Conservation (phyloP, 176 grass and related monocot genomes). For the Thinopyrum elongatum region DNA sequence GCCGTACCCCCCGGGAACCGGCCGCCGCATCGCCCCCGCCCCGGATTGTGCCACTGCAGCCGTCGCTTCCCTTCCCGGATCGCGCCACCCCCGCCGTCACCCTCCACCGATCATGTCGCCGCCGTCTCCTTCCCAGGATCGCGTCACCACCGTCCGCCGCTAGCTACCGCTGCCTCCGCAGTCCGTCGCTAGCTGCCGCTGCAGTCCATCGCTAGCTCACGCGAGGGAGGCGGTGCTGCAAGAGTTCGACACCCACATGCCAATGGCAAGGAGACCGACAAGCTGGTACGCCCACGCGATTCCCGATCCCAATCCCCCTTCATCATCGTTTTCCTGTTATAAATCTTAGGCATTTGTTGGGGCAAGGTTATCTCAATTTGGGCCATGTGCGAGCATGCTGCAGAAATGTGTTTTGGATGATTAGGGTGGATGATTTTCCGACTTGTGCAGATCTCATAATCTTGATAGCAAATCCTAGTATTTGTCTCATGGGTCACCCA, state of each 20-base stretch:
- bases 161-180: no score
- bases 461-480: not conserved
- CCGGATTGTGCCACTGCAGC: no score
- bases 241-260: slow-evolving; percentile 41
- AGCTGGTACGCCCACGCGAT: slow-evolving; percentile 42
- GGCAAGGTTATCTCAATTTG: not conserved
- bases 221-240: not conserved
- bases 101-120: no score
- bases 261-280: slow-evolving; percentile 37
- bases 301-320: not conserved
- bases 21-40: no score
- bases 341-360: not conserved
- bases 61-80: no score
- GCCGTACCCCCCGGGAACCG: no score
- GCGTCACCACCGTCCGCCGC: no score
- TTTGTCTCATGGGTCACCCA: not conserved
- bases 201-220: no score
- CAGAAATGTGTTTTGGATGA: not conserved
- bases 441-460: not conserved
- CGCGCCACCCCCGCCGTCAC: no score
- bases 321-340: not conserved
- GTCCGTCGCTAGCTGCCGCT: no score
- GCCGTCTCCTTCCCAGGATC: no score
- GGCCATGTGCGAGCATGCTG: not conserved
- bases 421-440: not conserved